phyloP scores from a whole-genome alignment of 768 basidiomycete genomes.

The Rubroboletus pulcherrimus region DNA sequence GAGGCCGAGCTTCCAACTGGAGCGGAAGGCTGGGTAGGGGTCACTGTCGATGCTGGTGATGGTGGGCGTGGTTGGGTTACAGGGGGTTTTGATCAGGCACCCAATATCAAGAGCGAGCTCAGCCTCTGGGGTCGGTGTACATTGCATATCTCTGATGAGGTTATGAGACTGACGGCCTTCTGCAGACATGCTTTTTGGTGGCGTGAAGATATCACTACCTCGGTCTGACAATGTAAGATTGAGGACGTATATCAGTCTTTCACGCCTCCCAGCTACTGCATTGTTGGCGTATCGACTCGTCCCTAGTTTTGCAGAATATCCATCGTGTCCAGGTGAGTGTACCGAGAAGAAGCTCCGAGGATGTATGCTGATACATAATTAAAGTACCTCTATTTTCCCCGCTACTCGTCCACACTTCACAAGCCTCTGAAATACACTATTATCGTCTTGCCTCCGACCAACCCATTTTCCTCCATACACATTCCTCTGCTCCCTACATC shows the following conservation, averaged over 20 bases:
- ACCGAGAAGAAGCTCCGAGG: neutral
- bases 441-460: slow-evolving; percentile 43
- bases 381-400: slow-evolving; percentile 57
- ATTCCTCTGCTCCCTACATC: slow-evolving; percentile 65
- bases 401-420: slow-evolving; percentile 61
- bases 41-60: slow-evolving; percentile 46
- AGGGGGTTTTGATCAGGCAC: slow-evolving; percentile 45
- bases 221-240: slow-evolving; percentile 31
- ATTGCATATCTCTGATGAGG: neutral
- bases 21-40: slow-evolving; percentile 44
- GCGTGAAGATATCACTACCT: slow-evolving; percentile 32
- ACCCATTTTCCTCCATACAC: slow-evolving; percentile 54
- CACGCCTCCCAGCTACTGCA: slow-evolving; percentile 54
- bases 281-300: slow-evolving; percentile 62
- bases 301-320: slow-evolving; percentile 25
- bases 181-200: slow-evolving; percentile 41
- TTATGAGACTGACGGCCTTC: slow-evolving; percentile 8
- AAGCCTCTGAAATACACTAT: slow-evolving; percentile 63
- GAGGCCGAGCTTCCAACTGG: slow-evolving; percentile 42
- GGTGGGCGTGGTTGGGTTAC: slow-evolving; percentile 60
- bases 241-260: slow-evolving; percentile 45
- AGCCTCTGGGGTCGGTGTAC: slow-evolving; percentile 41
- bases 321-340: slow-evolving; percentile 31
- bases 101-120: slow-evolving; percentile 31
- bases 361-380: slow-evolving; percentile 7